phyloP scores from a whole-genome alignment of 116 monocot genomes.

The Papilionanthe hybrid region DNA sequence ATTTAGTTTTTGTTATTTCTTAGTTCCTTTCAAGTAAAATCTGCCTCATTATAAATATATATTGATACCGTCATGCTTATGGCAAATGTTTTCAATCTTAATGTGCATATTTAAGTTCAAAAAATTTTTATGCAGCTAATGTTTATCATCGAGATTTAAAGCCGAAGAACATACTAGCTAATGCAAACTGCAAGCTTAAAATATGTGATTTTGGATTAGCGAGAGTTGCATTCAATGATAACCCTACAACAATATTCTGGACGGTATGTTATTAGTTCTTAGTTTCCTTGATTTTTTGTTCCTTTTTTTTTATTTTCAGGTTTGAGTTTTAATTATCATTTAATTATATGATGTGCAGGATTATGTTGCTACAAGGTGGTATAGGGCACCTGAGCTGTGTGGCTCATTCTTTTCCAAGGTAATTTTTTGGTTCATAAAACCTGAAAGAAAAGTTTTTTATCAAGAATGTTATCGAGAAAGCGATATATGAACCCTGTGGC shows the following conservation, averaged over 20 bases:
- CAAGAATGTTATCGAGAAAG: background rate
- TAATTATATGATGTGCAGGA: conserved; percentile 21
- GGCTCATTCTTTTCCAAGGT: conserved; percentile 54
- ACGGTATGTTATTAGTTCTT: conserved; percentile 17
- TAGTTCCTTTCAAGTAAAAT: background rate
- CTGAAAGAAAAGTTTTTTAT: background rate
- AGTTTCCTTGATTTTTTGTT: background rate
- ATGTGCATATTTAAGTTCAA: background rate
- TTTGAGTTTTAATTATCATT: background rate
- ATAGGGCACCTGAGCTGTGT: conserved; percentile 46
- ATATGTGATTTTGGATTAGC: conserved; percentile 49
- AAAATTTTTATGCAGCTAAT: conserved; percentile 25
- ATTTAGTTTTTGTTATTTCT: background rate
- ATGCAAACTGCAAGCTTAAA: conserved; percentile 52
- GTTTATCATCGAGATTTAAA: conserved; percentile 52
- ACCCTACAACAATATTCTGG: conserved; percentile 44
- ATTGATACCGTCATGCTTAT: background rate
- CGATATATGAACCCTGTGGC: background rate
- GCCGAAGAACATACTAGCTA: conserved; percentile 47
- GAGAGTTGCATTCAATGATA: conserved; percentile 41
- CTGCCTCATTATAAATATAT: background rate
- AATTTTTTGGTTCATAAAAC: background rate
- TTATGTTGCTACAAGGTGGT: conserved; percentile 58
- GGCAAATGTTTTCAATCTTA: background rate
- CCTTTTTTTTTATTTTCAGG: background rate